phyloP scores from a whole-genome alignment of 2,329 filamentous ascomycete species.

The Calonectria honghensis region DNA sequence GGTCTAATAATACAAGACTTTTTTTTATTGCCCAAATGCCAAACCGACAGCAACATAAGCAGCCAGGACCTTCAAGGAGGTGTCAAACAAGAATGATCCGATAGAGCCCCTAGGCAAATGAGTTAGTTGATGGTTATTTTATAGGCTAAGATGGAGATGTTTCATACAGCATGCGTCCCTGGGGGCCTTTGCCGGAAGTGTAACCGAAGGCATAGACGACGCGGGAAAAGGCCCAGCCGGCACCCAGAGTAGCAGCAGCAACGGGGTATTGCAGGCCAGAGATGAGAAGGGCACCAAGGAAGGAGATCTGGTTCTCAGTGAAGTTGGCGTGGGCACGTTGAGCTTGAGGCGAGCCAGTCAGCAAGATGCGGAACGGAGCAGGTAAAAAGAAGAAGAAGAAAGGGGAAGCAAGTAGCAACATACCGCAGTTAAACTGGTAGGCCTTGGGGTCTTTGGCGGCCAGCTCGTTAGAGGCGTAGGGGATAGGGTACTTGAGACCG shows the following conservation, averaged over 20 bases:
- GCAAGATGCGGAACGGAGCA: not conserved
- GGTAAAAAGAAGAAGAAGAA: not conserved
- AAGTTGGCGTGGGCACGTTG: constrained; percentile 79
- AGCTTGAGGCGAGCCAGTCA: constrained; percentile 58
- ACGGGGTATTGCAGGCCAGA: constrained; percentile 74
- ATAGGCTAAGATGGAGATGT: not conserved
- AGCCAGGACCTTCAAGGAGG: constrained; percentile 65
- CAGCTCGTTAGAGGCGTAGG: constrained; percentile 73
- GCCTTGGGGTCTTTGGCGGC: constrained; percentile 73
- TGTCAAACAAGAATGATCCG: constrained; percentile 60
- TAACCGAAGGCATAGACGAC: constrained; percentile 75
- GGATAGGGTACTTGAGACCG: constrained; percentile 73
- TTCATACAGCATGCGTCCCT: constrained; percentile 65
- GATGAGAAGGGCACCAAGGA: constrained; percentile 72
- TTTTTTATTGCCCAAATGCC: constrained; percentile 57
- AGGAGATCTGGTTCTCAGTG: constrained; percentile 75
- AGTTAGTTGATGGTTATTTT: constrained; percentile 45
- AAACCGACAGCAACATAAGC: constrained; percentile 65
- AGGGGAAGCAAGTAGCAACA: constrained; percentile 35
- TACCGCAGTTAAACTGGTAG: constrained; percentile 78
- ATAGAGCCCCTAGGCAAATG: constrained; percentile 59
- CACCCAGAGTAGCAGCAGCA: constrained; percentile 69
- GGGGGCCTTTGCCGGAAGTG: constrained; percentile 64
- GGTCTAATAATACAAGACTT: constrained; percentile 5
- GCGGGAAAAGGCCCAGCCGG: constrained; percentile 71